Percentiles rank a stretch among this genome's conserved stretches.
phyloP scores from a whole-genome alignment of 2,329 filamentous ascomycete species.

The Fusarium sp. region DNA sequence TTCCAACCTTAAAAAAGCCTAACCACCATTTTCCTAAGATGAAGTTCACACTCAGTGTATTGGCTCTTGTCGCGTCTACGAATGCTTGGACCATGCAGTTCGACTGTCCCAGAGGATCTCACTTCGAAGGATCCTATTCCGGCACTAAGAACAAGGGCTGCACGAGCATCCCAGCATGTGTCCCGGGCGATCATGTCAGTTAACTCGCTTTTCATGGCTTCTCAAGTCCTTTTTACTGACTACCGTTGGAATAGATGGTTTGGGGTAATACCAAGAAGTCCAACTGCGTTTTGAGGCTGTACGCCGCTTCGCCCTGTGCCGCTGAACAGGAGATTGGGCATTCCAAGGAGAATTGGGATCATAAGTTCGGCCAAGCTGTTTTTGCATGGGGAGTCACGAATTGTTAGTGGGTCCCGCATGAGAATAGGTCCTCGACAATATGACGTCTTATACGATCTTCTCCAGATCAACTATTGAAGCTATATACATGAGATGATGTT shows the following conservation, averaged over 20 bases:
- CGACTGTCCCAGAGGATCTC: neutral
- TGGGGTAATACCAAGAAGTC: neutral
- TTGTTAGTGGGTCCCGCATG: neutral
- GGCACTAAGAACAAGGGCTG: neutral
- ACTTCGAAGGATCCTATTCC: neutral
- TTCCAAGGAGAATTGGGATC: neutral
- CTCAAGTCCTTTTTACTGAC: neutral
- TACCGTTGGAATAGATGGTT: neutral
- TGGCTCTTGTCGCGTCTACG: accelerated
- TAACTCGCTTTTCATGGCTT: too few species aligned
- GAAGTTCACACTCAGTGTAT: neutral
- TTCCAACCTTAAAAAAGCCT: accelerated
- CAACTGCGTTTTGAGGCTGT: neutral
- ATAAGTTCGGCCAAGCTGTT: accelerated
- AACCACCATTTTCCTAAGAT: neutral
- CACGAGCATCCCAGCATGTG: neutral
- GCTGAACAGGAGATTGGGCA: neutral
- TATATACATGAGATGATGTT: neutral
- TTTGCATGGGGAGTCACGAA: neutral
- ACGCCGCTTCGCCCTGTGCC: neutral
- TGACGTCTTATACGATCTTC: neutral
- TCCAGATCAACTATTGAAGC: neutral
- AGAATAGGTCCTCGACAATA: neutral
- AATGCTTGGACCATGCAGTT: neutral
- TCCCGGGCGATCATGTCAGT: neutral